Evolutionary conservation across 225 moss, liverwort and hornwort genomes (phyloP), one percentile per base, ranked within the genome.

Genomic region (Takakia lepidozioides): DNA sequence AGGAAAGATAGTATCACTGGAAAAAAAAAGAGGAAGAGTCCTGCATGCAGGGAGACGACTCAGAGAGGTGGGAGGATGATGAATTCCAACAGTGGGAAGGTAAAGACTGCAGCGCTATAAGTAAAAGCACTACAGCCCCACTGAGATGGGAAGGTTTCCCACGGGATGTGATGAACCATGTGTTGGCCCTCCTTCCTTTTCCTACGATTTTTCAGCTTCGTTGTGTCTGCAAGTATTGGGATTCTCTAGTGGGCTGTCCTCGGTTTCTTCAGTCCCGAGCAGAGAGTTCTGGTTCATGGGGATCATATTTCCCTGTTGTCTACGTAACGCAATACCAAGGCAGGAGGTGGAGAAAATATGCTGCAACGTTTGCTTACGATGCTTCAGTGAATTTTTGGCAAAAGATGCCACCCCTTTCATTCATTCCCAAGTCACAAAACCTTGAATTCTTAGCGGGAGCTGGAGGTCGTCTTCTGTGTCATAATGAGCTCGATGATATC

Each of bases 391-490:
- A 27, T 17, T 4, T 48, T 10, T 27, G 48, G 26, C 48, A 27
- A 29, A 26, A 48, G 18, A 25, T 48, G 20, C 48, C 48, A 5
- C 30, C 51, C 3, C 22, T 52, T 21, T 30, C 14, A 14, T 52
- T 52, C 24, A 25, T 52, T 34, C 51, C 51, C 16, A 21, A 24
- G 16, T 36, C 51, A 19, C 35, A 52, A 20, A 19, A 17, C 5
- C 51, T 52, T 19, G 35, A 52, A n/a, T 52, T 52, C 20, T 15
- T 52, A 35, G 51, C 51, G 2, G 51, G 51, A 52, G 51, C 51
- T 10, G 51, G 51, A 3, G 51, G 51, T 22, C 51, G 22, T 3
- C 32, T 52, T 11, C 36, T 52, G 11, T 52, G 51, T 52, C 36
- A 37, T 36, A 52, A 52, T 1, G 51, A 52, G 36, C 3, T 35